Percentiles rank a stretch among this genome's conserved stretches.
Conservation (phyloP, 768 basidiomycete genomes). For the Tephrocybe rancida region DNA sequence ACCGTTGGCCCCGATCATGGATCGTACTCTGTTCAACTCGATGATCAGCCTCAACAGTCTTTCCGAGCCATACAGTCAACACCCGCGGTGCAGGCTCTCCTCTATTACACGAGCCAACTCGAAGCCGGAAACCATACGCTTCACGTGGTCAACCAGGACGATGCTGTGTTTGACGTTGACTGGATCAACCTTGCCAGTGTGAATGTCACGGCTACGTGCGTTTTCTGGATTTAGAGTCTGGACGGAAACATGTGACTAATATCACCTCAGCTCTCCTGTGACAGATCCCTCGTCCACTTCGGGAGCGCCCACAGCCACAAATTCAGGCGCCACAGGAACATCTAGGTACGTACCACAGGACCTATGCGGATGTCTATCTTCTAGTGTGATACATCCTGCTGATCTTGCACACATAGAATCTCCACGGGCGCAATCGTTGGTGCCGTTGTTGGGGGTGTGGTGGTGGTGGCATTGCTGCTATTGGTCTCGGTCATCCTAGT, state of each 20-base stretch:
- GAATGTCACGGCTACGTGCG: slow-evolving; percentile 1
- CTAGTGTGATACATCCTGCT: not conserved
- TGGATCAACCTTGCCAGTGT: not conserved
- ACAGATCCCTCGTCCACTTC: too few species aligned
- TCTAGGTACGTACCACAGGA: not conserved
- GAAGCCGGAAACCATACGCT: slow-evolving; percentile 2
- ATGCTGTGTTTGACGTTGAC: slow-evolving; percentile 2
- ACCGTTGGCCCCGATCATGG: slow-evolving; percentile 8
- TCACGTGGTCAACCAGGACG: slow-evolving; percentile 1
- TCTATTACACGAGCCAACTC: slow-evolving; percentile 4
- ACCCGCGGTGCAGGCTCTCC: not conserved
- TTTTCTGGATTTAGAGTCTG: too few species aligned
- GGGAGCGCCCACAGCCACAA: too few species aligned
- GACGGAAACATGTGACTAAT: not conserved
- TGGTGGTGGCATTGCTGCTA: not conserved
- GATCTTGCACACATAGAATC: not conserved
- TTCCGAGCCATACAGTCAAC: not conserved
- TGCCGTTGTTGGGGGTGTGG: not conserved
- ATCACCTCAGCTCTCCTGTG: too few species aligned
- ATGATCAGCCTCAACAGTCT: not conserved
- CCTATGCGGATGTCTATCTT: too few species aligned
- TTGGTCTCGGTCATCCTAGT: not conserved
- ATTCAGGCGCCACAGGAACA: not conserved
- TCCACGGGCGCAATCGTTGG: slow-evolving; percentile 2
- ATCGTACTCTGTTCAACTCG: slow-evolving; percentile 6